These are phyloP conservation scores for Heteromeles arbutifolia DNA, from an alignment of 306 rosid species.

Conservation along the genomic window DNA sequence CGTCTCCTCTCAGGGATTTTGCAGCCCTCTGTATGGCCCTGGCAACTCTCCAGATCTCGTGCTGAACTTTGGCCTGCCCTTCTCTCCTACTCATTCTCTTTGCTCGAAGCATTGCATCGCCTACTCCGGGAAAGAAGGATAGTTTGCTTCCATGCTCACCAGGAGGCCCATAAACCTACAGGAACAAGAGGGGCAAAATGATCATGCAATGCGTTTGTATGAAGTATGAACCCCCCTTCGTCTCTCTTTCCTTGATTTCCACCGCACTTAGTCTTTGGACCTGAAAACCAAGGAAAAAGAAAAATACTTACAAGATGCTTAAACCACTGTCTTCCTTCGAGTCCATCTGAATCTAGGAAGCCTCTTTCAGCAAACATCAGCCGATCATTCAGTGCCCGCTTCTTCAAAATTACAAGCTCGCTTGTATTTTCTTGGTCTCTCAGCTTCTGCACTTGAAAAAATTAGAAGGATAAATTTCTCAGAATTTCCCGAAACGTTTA, in stretches of 20 bases:
- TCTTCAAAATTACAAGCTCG: slow-evolving; percentile 35
- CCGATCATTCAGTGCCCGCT: slow-evolving; percentile 65
- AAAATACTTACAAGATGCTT: slow-evolving; percentile 77
- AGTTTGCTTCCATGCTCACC: slow-evolving; percentile 45
- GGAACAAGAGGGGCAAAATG: neutral
- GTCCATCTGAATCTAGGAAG: slow-evolving; percentile 70
- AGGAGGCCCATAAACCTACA: slow-evolving; percentile 73
- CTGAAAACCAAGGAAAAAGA: slow-evolving; percentile 1
- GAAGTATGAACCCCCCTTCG: too few species aligned
- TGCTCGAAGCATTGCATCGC: slow-evolving; percentile 54
- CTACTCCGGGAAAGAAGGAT: slow-evolving; percentile 74
- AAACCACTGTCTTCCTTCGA: slow-evolving; percentile 64
- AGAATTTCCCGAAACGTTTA: neutral
- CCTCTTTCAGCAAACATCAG: slow-evolving; percentile 69
- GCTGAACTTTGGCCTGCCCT: slow-evolving; percentile 44
- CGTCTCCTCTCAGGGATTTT: slow-evolving; percentile 59
- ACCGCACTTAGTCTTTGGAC: too few species aligned
- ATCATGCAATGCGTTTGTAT: too few species aligned
- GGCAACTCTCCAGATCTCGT: slow-evolving; percentile 85
- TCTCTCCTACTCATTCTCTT: slow-evolving; percentile 22
- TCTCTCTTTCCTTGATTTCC: too few species aligned
- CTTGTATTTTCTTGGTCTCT: slow-evolving; percentile 34
- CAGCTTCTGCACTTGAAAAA: slow-evolving; percentile 41
- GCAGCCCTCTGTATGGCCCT: slow-evolving; percentile 82
- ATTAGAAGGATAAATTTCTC: neutral